These are phyloP conservation scores for Lycium barbarum DNA, from an alignment of 257 asterid species.

Conservation along the genomic window DNA sequence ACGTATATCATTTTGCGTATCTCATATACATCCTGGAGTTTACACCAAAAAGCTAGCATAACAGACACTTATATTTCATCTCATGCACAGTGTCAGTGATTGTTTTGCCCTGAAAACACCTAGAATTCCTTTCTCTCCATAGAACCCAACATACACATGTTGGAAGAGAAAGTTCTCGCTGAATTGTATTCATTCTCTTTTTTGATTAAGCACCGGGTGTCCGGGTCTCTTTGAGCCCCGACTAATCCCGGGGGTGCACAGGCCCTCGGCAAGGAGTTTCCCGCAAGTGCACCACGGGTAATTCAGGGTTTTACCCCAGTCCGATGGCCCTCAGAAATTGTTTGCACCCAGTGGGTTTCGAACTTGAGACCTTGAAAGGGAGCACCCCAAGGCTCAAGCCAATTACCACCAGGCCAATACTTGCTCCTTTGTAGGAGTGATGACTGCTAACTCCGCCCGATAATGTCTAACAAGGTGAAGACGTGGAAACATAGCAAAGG, in stretches of 20 bases:
- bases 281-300: too few relatives aligned
- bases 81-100: background rate
- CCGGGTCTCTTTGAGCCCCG: too few relatives aligned
- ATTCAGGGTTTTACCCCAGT: too few relatives aligned
- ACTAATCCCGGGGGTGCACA: too few relatives aligned
- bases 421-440: background rate
- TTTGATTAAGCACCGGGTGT: too few relatives aligned
- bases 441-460: background rate
- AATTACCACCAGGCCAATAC: background rate
- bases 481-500: slow-evolving; percentile 12
- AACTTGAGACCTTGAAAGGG: too few relatives aligned
- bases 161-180: slow-evolving; percentile 7
- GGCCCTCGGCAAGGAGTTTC: too few relatives aligned
- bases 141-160: background rate
- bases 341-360: too few relatives aligned
- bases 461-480: slow-evolving; percentile 11
- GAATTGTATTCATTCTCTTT: slow-evolving; percentile 5
- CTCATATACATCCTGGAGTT: background rate
- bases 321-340: too few relatives aligned
- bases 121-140: background rate
- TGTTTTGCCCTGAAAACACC: background rate
- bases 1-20: background rate
- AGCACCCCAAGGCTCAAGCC: too few relatives aligned
- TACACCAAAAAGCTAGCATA: background rate
- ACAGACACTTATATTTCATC: background rate